These are phyloP conservation scores for Cladosporium sp. DNA, from an alignment of 2,329 filamentous ascomycete genomes.

Conservation along the genomic window DNA sequence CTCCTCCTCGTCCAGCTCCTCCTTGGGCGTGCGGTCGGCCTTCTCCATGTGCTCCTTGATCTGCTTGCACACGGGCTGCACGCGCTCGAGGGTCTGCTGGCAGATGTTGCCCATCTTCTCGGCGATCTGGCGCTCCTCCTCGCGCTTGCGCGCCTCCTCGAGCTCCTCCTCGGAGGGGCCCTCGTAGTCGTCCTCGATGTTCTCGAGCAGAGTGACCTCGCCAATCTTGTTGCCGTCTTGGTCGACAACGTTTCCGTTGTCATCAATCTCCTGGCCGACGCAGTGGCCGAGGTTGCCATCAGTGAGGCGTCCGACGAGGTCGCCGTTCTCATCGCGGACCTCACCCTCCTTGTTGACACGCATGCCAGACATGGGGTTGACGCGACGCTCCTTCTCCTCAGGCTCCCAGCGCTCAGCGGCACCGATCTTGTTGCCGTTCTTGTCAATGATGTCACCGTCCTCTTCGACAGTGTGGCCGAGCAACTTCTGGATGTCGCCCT, in stretches of 20 bases:
- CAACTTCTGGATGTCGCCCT: conserved; percentile 50
- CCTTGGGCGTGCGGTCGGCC: conserved; percentile 75
- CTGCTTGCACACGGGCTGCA: conserved; percentile 80
- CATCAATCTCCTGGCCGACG: conserved; percentile 49
- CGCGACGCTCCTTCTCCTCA: conserved; percentile 49
- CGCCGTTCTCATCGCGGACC: conserved; percentile 48
- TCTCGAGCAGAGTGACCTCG: conserved; percentile 58
- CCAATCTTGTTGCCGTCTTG: conserved; percentile 60
- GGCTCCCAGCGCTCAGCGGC: conserved; percentile 52
- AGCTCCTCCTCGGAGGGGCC: conserved; percentile 53
- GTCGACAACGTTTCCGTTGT: conserved; percentile 50
- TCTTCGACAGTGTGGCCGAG: conserved; percentile 48
- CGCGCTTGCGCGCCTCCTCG: conserved; percentile 48
- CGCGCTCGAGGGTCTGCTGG: conserved; percentile 74
- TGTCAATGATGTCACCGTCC: conserved; percentile 50
- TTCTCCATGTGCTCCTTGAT: conserved; percentile 80
- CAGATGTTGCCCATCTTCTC: conserved; percentile 69
- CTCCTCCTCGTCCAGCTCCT: conserved; percentile 85
- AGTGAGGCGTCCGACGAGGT: conserved; percentile 48
- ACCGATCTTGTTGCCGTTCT: conserved; percentile 51
- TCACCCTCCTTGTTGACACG: conserved; percentile 52
- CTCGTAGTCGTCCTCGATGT: conserved; percentile 56
- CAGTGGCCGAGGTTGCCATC: conserved; percentile 50
- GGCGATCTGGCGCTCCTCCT: conserved; percentile 72
- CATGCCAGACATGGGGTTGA: conserved; percentile 58